Percentiles rank a stretch among this genome's conserved stretches.
Evolutionary conservation across 1,139 yeast species (phyloP).

Genomic region (Geotrichum citri-aurantii): DNA sequence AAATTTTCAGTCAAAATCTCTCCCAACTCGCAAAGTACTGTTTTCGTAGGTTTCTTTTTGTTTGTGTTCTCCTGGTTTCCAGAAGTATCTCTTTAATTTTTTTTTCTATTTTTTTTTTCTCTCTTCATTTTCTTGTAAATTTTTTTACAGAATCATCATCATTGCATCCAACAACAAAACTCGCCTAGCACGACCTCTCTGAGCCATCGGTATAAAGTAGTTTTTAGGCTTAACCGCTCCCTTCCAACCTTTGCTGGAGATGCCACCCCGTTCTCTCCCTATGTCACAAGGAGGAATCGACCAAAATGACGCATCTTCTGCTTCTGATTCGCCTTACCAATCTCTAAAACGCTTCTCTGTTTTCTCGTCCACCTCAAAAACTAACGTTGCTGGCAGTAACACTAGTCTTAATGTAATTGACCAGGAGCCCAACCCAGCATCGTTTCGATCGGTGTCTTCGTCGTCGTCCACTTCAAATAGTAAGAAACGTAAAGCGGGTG

Average conservation of each 20-base stretch:
- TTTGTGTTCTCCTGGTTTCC: neutral
- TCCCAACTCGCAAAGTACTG: neutral
- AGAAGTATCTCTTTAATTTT: neutral
- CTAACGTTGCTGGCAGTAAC: neutral
- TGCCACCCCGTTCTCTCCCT: constrained; percentile 5
- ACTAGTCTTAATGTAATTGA: neutral
- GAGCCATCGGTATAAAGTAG: neutral
- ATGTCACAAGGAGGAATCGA: neutral
- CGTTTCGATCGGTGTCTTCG: neutral
- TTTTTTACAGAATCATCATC: neutral
- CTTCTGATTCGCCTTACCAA: neutral
- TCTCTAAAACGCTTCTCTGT: constrained; percentile 11
- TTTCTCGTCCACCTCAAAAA: constrained; percentile 1
- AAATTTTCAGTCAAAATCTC: neutral
- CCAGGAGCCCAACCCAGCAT: neutral
- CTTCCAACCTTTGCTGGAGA: neutral
- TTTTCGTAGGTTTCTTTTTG: neutral
- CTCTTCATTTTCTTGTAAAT: neutral
- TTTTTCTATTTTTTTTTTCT: neutral
- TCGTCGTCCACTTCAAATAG: neutral
- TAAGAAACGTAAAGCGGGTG: neutral
- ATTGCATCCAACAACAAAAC: neutral
- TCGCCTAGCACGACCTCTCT: neutral
- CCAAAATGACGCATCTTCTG: neutral
- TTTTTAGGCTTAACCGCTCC: neutral